Evolutionary conservation across 106 monocot genomes (phyloP).

Genomic region (Apostasia ramifera): DNA sequence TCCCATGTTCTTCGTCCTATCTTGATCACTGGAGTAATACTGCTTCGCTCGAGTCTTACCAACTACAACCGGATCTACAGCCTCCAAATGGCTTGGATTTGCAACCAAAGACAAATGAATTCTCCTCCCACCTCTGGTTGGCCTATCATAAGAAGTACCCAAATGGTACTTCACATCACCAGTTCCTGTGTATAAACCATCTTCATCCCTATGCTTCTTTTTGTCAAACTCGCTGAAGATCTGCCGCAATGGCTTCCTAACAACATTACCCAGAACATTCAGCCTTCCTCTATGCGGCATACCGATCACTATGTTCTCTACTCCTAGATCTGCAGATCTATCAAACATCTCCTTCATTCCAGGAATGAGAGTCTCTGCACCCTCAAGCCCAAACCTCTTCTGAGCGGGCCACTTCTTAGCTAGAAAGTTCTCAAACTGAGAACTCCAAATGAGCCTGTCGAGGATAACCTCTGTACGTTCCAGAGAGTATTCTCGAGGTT

Average conservation of each 20-base stretch:
- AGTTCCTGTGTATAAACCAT: constrained; percentile 82
- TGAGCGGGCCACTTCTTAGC: constrained; percentile 77
- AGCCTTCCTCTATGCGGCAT: constrained; percentile 92
- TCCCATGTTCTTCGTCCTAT: constrained; percentile 67
- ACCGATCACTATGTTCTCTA: constrained; percentile 86
- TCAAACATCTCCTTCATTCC: constrained; percentile 99
- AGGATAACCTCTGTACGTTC: constrained; percentile 73
- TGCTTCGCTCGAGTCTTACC: constrained; percentile 92
- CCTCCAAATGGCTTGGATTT: constrained; percentile 96
- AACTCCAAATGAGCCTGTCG: constrained; percentile 93
- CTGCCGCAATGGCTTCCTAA: constrained; percentile 76
- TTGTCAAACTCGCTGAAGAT: constrained; percentile 90
- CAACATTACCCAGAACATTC: constrained; percentile 90
- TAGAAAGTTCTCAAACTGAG: constrained; percentile 86
- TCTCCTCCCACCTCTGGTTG: constrained; percentile 69
- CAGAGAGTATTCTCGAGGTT: constrained; percentile 31
- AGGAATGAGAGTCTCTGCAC: constrained; percentile 83
- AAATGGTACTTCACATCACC: constrained; percentile 96
- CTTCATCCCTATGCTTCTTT: constrained; percentile 47
- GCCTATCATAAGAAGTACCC: constrained; percentile 91
- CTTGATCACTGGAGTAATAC: constrained; percentile 64
- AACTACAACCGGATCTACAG: constrained; percentile 84
- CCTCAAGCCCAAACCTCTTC: constrained; percentile 92
- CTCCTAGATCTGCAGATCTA: constrained; percentile 65
- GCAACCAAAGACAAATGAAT: constrained; percentile 87